Percentiles rank a stretch among this genome's conserved stretches.
Conservation (phyloP, 352 stramenopile genomes). For the Globisporangium canariense region DNA sequence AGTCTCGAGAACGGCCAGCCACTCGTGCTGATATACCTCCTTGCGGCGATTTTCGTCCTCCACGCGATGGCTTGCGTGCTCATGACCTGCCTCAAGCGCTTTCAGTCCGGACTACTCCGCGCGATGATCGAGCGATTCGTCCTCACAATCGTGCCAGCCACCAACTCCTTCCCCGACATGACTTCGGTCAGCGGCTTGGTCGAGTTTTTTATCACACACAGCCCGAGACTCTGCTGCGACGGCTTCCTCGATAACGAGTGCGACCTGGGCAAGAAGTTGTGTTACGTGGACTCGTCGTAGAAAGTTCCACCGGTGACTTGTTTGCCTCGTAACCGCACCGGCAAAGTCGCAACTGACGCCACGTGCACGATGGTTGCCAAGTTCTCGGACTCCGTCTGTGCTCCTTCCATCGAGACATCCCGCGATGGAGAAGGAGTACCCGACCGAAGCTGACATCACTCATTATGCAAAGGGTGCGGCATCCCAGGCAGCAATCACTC, state of each 20-base stretch:
- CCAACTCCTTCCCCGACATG: conserved; percentile 14
- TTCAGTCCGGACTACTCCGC: too few relatives aligned
- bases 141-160: background rate
- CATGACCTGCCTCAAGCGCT: too few relatives aligned
- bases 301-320: background rate
- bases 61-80: background rate
- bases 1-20: background rate
- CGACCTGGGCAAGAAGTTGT: conserved; percentile 12
- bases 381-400: background rate
- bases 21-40: background rate
- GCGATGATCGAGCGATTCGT: background rate
- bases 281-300: background rate
- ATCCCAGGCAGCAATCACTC: background rate
- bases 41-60: background rate
- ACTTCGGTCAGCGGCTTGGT: background rate
- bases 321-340: conserved; percentile 3
- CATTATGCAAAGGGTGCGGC: conserved; percentile 24
- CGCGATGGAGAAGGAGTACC: conserved; percentile 6
- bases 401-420: background rate
- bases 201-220: background rate
- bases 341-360: conserved; percentile 6
- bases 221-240: conserved; percentile 11
- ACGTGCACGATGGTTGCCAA: background rate
- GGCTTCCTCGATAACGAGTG: conserved; percentile 15
- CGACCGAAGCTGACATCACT: background rate